phyloP scores from a whole-genome alignment of 2,329 filamentous ascomycete species.

The Triangularia setosa region DNA sequence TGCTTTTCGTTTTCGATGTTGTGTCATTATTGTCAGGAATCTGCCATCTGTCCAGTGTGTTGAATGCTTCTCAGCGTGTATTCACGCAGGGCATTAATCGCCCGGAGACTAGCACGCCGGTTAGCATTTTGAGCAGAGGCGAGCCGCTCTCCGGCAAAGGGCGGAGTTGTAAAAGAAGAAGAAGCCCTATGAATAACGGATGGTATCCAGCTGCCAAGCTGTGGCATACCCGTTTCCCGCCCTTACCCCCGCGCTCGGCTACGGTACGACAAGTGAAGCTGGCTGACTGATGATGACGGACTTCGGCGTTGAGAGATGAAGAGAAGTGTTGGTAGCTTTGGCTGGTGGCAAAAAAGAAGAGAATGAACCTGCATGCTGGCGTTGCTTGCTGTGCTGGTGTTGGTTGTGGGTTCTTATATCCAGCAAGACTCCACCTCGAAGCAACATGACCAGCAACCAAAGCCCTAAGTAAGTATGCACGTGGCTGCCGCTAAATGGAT shows the following conservation, averaged over 20 bases:
- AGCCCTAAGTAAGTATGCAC: constrained; percentile 24
- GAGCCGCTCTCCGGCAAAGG: not conserved
- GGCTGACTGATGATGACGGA: not conserved
- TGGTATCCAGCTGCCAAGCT: not conserved
- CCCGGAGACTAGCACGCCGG: not conserved
- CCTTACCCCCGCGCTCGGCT: not conserved
- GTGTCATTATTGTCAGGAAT: not conserved
- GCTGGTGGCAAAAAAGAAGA: not conserved
- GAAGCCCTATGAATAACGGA: not conserved
- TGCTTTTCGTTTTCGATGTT: not conserved
- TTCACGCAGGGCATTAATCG: not conserved
- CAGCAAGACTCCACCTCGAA: constrained; percentile 24
- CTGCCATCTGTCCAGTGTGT: not conserved
- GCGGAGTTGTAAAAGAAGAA: not conserved
- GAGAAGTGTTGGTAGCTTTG: not conserved
- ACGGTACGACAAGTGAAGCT: not conserved
- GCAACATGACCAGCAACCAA: constrained; percentile 23
- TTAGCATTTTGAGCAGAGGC: not conserved
- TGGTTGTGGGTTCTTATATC: not conserved
- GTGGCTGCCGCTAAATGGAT: constrained; percentile 34
- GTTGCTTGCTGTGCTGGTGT: not conserved
- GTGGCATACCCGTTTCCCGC: not conserved
- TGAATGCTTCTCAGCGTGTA: not conserved
- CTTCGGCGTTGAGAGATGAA: not conserved
- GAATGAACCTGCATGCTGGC: not conserved